Evolutionary conservation across 768 basidiomycete genomes (phyloP).

Genomic region (Boletus subcaerulescens): DNA sequence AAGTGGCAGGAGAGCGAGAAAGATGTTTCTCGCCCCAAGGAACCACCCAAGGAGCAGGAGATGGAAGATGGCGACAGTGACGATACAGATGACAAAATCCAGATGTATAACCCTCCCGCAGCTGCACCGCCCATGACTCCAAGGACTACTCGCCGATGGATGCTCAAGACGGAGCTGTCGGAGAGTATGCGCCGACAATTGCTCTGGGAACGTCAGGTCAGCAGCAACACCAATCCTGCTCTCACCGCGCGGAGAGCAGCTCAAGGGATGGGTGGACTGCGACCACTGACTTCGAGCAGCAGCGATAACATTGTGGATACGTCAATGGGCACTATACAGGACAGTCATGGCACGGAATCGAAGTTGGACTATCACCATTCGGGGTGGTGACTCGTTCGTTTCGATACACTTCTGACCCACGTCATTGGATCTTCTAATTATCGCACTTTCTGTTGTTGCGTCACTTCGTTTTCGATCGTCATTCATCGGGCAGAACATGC

Average conservation of each 20-base stretch:
- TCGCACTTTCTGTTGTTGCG: constrained; percentile 19
- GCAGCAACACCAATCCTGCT: constrained; percentile 45
- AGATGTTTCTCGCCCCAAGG: constrained; percentile 58
- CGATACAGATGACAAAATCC: constrained; percentile 48
- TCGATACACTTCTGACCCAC: constrained; percentile 2
- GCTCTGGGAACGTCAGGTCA: constrained; percentile 76
- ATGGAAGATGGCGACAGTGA: constrained; percentile 63
- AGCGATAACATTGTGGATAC: constrained; percentile 16
- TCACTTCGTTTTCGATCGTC: constrained; percentile 16
- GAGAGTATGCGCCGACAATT: constrained; percentile 80
- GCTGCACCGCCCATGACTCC: constrained; percentile 71
- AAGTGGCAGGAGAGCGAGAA: constrained; percentile 28
- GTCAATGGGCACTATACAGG: constrained; percentile 27
- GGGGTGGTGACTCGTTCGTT: constrained; percentile 49
- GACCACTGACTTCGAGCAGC: constrained; percentile 34
- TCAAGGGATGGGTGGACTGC: constrained; percentile 29
- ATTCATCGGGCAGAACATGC: constrained; percentile 17
- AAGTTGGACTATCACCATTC: constrained; percentile 63
- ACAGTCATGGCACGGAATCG: constrained; percentile 56
- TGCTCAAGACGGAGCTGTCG: constrained; percentile 82
- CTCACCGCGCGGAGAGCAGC: constrained; percentile 31
- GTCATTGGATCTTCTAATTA: constrained; percentile 20
- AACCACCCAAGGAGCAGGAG: constrained; percentile 60
- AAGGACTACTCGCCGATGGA: constrained; percentile 77
- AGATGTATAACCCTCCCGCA: constrained; percentile 71